Evolutionary conservation across 2,329 filamentous ascomycete species (phyloP), one percentile per base, ranked within the genome.

Genomic region (Neonectria hederae): DNA sequence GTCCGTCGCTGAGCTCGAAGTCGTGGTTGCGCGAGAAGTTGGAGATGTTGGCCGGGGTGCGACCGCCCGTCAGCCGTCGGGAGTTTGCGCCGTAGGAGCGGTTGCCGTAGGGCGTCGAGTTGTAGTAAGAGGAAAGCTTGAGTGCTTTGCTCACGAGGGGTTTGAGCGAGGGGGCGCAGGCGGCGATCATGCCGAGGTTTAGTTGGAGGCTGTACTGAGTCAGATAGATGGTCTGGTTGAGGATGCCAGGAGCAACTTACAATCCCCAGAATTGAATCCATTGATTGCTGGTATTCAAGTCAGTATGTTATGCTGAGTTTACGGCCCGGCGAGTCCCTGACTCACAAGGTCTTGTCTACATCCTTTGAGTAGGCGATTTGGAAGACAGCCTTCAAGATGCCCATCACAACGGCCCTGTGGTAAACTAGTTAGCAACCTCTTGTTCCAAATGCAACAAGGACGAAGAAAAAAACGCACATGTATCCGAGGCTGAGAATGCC

Each of bases 401-500:
- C 80, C 58, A 81, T 76, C 3, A 72, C 75, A 22, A 81, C 79
- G 8, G 80, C 79, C 8, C 79, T 81, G 58, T 1, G 11, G 9
- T 42, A 9, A 9, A 1, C 4, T 19, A 35, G 35, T 52, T 22
- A 62, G 53, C 32, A 19, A 6, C 4, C 1, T 10, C 4, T 9
- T 4, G 10, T 57, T 4, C 13, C 7, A n/a, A 11, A 3, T 8
- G 5, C 5, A 21, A 60, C 38, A 14, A 26, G 2, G 21, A 4
- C 10, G 19, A 10, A 13, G 10, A 26, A 19, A 21, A 21, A 7
- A 14, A 68, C 77, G 32, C 67, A 80, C 78, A 81, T 70, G 62
- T 82, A 82, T 30, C 81, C 82, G 21, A 83, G 71, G 52, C 79
- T 79, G 5, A 83, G 70, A 57, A 84, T 78, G 1, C 67, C 72